Evolutionary conservation across 176 grass and related monocot genomes (phyloP), one percentile per base, ranked within the genome.

Genomic region (Ampelocalamus luodianensis): DNA sequence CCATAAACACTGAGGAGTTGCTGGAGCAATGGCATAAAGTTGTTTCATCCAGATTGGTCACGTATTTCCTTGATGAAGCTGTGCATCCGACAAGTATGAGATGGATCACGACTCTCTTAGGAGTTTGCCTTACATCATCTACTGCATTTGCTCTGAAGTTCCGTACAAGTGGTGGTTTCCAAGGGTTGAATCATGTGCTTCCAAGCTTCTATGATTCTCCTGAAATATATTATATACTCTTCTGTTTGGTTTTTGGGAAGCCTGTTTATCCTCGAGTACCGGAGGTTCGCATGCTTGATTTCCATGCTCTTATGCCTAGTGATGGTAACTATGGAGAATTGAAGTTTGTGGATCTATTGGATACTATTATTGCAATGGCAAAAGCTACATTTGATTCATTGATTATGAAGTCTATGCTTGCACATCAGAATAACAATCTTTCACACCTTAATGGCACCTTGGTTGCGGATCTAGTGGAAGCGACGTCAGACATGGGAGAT

Each of bases 11-110:
- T 58, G 97, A 99, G 83, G 97, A 99, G 54, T 87, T 96, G 65
- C 88, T 99, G 78, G 97, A 99, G 77, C 97, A 94, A 84, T 99
- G 97, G 97, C 97, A 99, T 78, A 99, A 99, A 86, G 94, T 92
- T 89, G 97, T 99, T 74, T 99, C 97, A 38, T 92, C 93, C 71
- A 99, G 87, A 92, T 83, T 99, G 79, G 86, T 99, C 38, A 87
- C 92, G 48, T 99, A 90, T 91, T 99, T 99, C 75, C 91, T 99
- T 70, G 97, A 99, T 88, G 97, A 96, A 93, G 93, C 97, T 59
- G 91, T 99, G 46, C 97, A 99, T 80, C 93, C 97, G 8, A 99
- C 97, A 46, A 99, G 93, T 69, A 99, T 99, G 97, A 91, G 97
- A 86, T 99, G 97, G 97, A 96, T 99, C 86, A 96, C 81, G 56